Evolutionary conservation across 768 basidiomycete species (phyloP).

Genomic region (Phylloporus rhodoxanthus): DNA sequence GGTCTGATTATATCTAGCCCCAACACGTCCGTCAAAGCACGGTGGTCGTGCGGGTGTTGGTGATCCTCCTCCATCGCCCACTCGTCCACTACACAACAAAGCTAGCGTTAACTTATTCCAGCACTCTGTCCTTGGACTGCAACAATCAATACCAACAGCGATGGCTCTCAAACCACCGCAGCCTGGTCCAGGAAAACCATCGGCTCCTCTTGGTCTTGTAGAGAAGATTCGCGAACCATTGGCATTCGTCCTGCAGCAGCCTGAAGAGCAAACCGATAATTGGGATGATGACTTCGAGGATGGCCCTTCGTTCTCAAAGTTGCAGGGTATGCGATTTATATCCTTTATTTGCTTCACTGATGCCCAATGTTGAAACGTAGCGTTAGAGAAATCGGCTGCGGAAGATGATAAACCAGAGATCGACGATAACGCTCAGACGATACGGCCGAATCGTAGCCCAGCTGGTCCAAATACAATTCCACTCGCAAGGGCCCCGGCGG

Average conservation of each 20-base stretch:
- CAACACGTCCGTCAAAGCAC: conserved; percentile 68
- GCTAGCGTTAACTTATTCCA: conserved; percentile 24
- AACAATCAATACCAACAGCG: conserved; percentile 32
- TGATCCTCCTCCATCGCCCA: conserved; percentile 43
- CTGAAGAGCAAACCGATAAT: conserved; percentile 87
- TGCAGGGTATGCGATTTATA: conserved; percentile 44
- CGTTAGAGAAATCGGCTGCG: conserved; percentile 52
- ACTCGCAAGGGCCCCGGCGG: conserved; percentile 55
- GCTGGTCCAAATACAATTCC: conserved; percentile 44
- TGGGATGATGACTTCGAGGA: conserved; percentile 99
- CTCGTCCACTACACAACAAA: conserved; percentile 29
- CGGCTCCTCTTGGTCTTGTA: conserved; percentile 27
- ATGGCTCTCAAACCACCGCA: conserved; percentile 21
- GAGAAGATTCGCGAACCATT: conserved; percentile 48
- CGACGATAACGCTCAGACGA: conserved; percentile 78
- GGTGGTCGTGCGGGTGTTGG: conserved; percentile 34
- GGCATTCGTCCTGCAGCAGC: conserved; percentile 60
- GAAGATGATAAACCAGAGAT: conserved; percentile 52
- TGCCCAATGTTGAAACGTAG: conserved; percentile 28
- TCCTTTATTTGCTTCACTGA: not conserved
- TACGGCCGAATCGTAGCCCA: conserved; percentile 71
- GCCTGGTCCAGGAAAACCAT: conserved; percentile 15
- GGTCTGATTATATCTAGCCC: conserved; percentile 41
- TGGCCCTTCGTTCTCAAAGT: conserved; percentile 80
- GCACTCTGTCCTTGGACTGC: conserved; percentile 30